Conservation (phyloP, 2,329 filamentous ascomycete genomes). For the Cladophialophora immunda region DNA sequence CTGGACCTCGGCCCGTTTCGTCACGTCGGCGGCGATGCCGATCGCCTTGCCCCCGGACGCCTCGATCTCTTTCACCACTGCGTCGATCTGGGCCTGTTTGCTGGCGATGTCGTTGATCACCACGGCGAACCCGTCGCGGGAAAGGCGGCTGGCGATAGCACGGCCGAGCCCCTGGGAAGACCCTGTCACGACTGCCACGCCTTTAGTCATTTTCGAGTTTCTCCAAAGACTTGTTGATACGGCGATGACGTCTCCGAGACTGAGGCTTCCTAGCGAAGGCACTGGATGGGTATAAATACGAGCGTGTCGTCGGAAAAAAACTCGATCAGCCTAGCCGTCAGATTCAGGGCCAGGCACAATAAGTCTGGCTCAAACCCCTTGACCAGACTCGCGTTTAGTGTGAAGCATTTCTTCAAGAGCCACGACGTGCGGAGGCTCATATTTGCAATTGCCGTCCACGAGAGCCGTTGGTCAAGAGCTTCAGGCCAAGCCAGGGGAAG, state of each 20-base stretch:
- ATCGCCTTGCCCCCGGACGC: conserved; percentile 64
- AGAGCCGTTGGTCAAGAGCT: neutral
- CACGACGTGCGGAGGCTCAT: neutral
- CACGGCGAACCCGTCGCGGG: conserved; percentile 71
- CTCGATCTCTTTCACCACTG: conserved; percentile 67
- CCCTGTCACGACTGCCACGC: conserved; percentile 49
- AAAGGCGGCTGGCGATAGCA: conserved; percentile 66
- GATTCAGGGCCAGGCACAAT: neutral
- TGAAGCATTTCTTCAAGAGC: neutral
- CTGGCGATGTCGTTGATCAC: conserved; percentile 72
- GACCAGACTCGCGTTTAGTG: too few relatives aligned
- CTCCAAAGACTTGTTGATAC: neutral
- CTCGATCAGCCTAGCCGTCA: neutral
- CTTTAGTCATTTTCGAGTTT: conserved; percentile 24
- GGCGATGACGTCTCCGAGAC: neutral
- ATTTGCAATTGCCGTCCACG: neutral
- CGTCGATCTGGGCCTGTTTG: conserved; percentile 63
- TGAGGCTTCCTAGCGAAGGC: neutral
- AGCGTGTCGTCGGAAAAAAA: neutral
- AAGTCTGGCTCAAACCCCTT: neutral
- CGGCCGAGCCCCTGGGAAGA: conserved; percentile 49
- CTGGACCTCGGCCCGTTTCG: conserved; percentile 62
- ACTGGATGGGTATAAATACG: neutral
- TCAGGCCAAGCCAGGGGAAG: neutral
- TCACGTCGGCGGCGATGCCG: conserved; percentile 66